These are phyloP conservation scores for Endogone sp. DNA, from an alignment of 192 early-diverging fungal species.

Conservation along the genomic window DNA sequence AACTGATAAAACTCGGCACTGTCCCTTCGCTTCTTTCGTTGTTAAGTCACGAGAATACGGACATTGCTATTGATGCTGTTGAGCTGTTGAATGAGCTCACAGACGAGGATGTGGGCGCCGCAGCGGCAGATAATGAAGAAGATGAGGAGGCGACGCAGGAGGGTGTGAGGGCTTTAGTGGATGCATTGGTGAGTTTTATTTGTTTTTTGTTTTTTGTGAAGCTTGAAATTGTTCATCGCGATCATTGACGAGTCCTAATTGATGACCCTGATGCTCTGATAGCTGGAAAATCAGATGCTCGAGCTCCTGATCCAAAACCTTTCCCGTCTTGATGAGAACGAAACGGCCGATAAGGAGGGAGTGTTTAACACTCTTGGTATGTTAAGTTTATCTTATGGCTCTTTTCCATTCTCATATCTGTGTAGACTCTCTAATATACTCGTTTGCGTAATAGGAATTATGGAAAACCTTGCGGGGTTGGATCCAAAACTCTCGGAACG, in stretches of 20 bases:
- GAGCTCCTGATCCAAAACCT: slow-evolving; percentile 80
- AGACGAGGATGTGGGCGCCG: slow-evolving; percentile 77
- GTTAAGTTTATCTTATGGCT: not conserved
- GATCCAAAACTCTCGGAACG: slow-evolving; percentile 61
- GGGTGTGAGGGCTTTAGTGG: slow-evolving; percentile 64
- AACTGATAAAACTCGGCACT: slow-evolving; percentile 66
- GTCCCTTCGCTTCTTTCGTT: slow-evolving; percentile 66
- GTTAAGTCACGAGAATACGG: slow-evolving; percentile 90
- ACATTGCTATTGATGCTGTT: slow-evolving; percentile 82
- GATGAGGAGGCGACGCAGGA: slow-evolving; percentile 46
- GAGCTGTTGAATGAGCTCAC: slow-evolving; percentile 88
- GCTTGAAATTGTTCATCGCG: slow-evolving; percentile 1
- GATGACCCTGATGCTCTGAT: too few species aligned
- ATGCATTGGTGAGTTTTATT: slow-evolving; percentile 46
- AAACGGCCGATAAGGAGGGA: slow-evolving; percentile 77
- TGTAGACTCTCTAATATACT: not conserved
- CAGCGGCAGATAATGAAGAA: slow-evolving; percentile 54
- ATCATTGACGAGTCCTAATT: too few species aligned
- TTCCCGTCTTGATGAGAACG: slow-evolving; percentile 68
- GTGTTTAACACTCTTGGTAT: slow-evolving; percentile 76
- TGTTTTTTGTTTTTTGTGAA: too few species aligned
- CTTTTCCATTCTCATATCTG: not conserved
- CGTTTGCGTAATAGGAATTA: slow-evolving; percentile 40
- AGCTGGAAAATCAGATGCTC: slow-evolving; percentile 60
- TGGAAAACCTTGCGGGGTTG: slow-evolving; percentile 84